A percentile compares a stretch with the other conserved stretches of the same genome.
These are phyloP conservation scores for Aplosporella prunicola DNA, from an alignment of 2,329 filamentous ascomycete species.

Conservation along the genomic window DNA sequence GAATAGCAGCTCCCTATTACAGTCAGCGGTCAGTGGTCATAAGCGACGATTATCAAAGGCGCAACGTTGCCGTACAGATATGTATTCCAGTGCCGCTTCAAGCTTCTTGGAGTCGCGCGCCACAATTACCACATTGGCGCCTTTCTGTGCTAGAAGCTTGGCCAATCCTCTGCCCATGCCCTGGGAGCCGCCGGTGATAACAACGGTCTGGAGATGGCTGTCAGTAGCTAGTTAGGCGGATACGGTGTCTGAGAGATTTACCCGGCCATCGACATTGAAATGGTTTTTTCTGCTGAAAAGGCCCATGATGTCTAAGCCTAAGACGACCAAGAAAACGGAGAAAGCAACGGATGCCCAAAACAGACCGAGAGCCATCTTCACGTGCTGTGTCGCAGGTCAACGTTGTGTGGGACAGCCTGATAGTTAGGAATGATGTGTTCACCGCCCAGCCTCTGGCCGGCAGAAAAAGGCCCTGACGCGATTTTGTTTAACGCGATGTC, in stretches of 20 bases:
- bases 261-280: conserved; percentile 77
- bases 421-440: too few species aligned
- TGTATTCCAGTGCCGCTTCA: conserved; percentile 54
- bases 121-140: conserved; percentile 79
- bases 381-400: too few species aligned
- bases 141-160: conserved; percentile 65
- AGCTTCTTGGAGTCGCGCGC: conserved; percentile 71
- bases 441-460: too few species aligned
- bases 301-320: conserved; percentile 51
- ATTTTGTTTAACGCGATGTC: too few species aligned
- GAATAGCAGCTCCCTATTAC: conserved; percentile 52
- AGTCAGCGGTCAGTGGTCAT: background rate
- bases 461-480: too few species aligned
- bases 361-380: conserved; percentile 27
- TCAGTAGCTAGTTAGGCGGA: conserved; percentile 10
- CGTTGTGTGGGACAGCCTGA: too few species aligned
- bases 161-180: conserved; percentile 78
- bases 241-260: conserved; percentile 32
- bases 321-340: conserved; percentile 25
- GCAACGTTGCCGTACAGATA: conserved; percentile 42
- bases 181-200: conserved; percentile 86
- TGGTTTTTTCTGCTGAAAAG: conserved; percentile 59
- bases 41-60: background rate
- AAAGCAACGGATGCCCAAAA: conserved; percentile 27
- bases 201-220: conserved; percentile 60